Percentiles rank a stretch among this genome's conserved stretches.
These are phyloP conservation scores for Pelargonium myrrhifolium DNA, from an alignment of 441 rosid genomes.

Conservation along the genomic window DNA sequence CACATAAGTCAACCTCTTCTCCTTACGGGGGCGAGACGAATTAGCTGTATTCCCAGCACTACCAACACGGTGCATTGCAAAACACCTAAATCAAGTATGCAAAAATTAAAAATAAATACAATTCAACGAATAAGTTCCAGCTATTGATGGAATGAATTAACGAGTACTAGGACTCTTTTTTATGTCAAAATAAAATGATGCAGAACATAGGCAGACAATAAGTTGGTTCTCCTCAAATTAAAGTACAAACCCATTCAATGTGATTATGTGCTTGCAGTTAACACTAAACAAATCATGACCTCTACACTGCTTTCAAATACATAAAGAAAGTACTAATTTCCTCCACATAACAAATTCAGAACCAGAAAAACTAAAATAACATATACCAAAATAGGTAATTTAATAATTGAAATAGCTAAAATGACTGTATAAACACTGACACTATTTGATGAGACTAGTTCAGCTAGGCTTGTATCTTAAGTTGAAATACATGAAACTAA, in stretches of 20 bases:
- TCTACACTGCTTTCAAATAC: too few relatives aligned
- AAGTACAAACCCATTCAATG: neutral
- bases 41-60: slow-evolving; percentile 88
- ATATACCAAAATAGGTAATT: too few relatives aligned
- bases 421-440: neutral
- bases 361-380: too few relatives aligned
- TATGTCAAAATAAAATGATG: neutral
- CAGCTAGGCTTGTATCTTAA: neutral
- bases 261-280: too few relatives aligned
- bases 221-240: slow-evolving; percentile 1
- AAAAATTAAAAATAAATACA: neutral
- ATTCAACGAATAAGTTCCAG: neutral
- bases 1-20: slow-evolving; percentile 91
- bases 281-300: too few relatives aligned
- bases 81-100: slow-evolving; percentile 18
- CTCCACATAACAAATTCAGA: too few relatives aligned
- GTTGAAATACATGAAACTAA: neutral
- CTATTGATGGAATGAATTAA: neutral
- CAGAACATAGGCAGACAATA: neutral
- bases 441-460: neutral
- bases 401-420: neutral
- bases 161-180: neutral
- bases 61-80: slow-evolving; percentile 97
- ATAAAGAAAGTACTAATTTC: too few relatives aligned
- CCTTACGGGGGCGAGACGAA: slow-evolving; percentile 94